phyloP scores from a whole-genome alignment of 106 monocot genomes.

The Chionographis japonica region DNA sequence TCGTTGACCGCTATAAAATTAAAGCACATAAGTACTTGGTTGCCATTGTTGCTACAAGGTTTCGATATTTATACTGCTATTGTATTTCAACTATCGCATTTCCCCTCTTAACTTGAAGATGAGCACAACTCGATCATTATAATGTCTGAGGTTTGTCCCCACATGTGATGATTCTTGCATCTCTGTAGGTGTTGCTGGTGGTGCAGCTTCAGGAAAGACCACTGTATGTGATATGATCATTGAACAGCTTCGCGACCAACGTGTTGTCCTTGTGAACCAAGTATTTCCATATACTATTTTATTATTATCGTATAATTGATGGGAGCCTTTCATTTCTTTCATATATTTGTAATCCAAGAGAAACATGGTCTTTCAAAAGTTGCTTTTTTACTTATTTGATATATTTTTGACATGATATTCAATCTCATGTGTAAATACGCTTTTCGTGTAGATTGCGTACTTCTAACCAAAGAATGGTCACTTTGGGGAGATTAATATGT shows the following conservation, averaged over 20 bases:
- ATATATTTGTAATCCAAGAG: no score
- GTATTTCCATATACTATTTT: constrained; percentile 15
- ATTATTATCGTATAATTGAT: not conserved
- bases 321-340: not conserved
- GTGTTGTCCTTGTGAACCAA: constrained; percentile 71
- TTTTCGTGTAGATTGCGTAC: no score
- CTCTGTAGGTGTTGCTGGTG: constrained; percentile 62
- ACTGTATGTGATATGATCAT: constrained; percentile 81
- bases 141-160: not conserved
- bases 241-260: constrained; percentile 69
- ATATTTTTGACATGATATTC: no score
- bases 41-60: not conserved
- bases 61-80: not conserved
- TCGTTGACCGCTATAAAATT: no score
- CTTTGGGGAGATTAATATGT: no score
- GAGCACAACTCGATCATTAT: no score
- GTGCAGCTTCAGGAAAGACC: constrained; percentile 71
- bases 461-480: no score
- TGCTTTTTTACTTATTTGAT: no score
- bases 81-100: not conserved
- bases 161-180: not conserved
- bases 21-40: not conserved
- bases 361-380: no score
- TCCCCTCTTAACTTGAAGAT: not conserved
- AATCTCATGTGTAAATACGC: no score